phyloP scores from a whole-genome alignment of 2,329 filamentous ascomycete genomes.

The Botrytis elliptica region DNA sequence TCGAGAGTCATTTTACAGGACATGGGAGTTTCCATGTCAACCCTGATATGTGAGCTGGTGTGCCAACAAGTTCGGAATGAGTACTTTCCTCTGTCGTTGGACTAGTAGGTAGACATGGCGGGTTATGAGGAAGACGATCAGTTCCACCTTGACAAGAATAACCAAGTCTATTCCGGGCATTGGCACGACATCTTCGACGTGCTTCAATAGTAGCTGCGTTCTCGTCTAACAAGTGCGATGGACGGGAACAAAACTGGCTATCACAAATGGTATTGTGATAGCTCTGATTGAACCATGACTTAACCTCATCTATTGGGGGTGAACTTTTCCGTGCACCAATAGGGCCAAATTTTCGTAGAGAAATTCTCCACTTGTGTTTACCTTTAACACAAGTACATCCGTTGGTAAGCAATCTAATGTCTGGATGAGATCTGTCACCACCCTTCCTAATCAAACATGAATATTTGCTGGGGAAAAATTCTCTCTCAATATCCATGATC shows the following conservation, averaged over 20 bases:
- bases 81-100: not conserved
- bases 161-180: rapidly evolving
- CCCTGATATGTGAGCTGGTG: not conserved
- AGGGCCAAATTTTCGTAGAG: too few species aligned
- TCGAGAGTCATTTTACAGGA: not conserved
- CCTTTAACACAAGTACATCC: too few species aligned
- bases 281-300: too few species aligned
- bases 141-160: not conserved
- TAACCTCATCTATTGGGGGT: too few species aligned
- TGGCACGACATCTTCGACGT: not conserved
- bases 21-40: not conserved
- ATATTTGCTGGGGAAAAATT: too few species aligned
- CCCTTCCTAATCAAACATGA: too few species aligned
- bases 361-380: too few species aligned
- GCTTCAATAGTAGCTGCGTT: not conserved
- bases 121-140: not conserved
- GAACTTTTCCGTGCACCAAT: too few species aligned
- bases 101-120: not conserved
- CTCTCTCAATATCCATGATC: too few species aligned
- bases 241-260: too few species aligned
- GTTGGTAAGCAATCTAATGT: rapidly evolving
- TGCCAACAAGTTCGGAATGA: not conserved
- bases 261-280: too few species aligned
- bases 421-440: rapidly evolving
- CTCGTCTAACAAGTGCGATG: too few species aligned